These are phyloP conservation scores for Dorcoceras hygrometricum DNA, from an alignment of 257 asterid genomes.

Conservation along the genomic window DNA sequence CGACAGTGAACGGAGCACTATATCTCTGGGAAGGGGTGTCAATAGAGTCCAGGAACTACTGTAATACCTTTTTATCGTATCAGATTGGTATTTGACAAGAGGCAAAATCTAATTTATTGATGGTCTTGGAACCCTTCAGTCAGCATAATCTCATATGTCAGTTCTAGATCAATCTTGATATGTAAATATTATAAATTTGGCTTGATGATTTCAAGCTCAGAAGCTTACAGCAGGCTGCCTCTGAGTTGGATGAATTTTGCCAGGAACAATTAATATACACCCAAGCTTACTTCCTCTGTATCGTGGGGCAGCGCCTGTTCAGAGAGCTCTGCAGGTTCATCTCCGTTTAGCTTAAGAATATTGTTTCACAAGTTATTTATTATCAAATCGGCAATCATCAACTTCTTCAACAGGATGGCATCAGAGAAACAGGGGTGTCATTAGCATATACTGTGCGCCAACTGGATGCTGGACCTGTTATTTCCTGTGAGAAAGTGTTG, in stretches of 20 bases:
- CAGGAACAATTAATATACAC: conserved; percentile 92
- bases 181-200: background rate
- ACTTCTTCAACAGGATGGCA: conserved; percentile 65
- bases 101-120: background rate
- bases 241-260: conserved; percentile 35
- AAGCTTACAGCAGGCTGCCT: conserved; percentile 34
- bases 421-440: conserved; percentile 88
- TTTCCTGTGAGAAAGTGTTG: conserved; percentile 56
- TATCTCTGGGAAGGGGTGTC: no score
- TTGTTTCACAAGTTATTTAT: background rate
- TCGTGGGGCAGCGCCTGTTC: conserved; percentile 99
- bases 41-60: no score
- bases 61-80: no score
- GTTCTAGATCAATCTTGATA: background rate
- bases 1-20: no score
- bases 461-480: conserved; percentile 94
- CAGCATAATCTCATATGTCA: background rate
- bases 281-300: conserved; percentile 92
- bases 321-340: conserved; percentile 85
- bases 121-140: background rate
- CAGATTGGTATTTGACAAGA: background rate
- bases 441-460: conserved; percentile 84
- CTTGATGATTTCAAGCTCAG: conserved; percentile 10
- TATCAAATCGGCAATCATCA: conserved; percentile 8
- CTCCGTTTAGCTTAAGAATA: conserved; percentile 12